phyloP scores from a whole-genome alignment of 495 filamentous ascomycete genomes.

The Darksidea phi region DNA sequence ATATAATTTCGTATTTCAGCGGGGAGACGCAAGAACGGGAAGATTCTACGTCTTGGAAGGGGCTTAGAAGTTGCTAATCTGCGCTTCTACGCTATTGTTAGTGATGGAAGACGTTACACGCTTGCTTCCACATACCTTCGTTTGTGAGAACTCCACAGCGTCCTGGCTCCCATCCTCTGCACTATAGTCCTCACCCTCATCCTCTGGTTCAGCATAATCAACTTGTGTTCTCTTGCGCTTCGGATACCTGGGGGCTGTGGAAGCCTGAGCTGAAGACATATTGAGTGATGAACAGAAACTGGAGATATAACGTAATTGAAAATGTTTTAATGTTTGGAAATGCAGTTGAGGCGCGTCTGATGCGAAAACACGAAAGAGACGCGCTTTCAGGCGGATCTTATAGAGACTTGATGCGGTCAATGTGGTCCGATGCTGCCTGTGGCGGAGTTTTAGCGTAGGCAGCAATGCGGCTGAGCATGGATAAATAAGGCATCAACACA shows the following conservation, averaged over 20 bases:
- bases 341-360: not conserved
- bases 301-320: not conserved
- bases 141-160: conserved; percentile 6
- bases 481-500: conserved; percentile 15
- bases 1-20: conserved; percentile 38
- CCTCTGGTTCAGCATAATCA: conserved; percentile 31
- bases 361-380: conserved; percentile 23
- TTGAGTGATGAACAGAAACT: not conserved
- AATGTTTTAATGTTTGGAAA: not conserved
- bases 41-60: conserved; percentile 31
- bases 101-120: not conserved
- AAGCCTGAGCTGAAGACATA: conserved; percentile 11
- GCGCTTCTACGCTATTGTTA: conserved; percentile 11
- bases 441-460: conserved; percentile 20
- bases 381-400: conserved; percentile 28
- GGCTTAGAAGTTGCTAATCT: conserved; percentile 11
- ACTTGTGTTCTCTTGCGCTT: conserved; percentile 39
- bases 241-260: conserved; percentile 1
- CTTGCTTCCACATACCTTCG: conserved; percentile 9
- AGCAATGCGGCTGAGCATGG: conserved; percentile 14
- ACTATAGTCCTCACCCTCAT: conserved; percentile 10
- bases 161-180: conserved; percentile 10
- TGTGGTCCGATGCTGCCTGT: not conserved
- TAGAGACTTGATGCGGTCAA: conserved; percentile 2
- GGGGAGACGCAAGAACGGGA: conserved; percentile 38